Evolutionary conservation across 768 basidiomycete species (phyloP), one percentile per base, ranked within the genome.

Genomic region (Lentinula sp.): DNA sequence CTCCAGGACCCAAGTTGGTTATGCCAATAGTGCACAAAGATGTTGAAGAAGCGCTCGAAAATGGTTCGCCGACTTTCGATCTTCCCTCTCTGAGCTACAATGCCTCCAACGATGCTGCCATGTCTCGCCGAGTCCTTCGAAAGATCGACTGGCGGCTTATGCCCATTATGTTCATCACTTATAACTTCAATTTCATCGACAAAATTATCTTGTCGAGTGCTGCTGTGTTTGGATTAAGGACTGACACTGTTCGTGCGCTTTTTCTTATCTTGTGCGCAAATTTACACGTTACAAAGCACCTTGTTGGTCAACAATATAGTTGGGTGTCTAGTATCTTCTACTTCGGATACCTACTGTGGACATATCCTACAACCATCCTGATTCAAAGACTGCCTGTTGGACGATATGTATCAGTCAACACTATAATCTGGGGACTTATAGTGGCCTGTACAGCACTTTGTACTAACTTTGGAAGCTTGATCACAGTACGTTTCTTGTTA

Each of bases 121-220:
- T 52, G 1, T 5, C 28, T 52, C 32, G 50, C 3, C 50, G 50
- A 18, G 35, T 54, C 37, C 53, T 54, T 41, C n/a, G 53, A 54
- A 54, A 54, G 37, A 41, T 41, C 15, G 53, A 54, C 37, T 54
- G 53, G 53, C 36, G 37, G 20, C 53, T 54, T 20, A 36, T 54
- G 33, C 53, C 53, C 20, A 54, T 54, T 13, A 54, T 54, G 53
- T 54, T 54, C 37, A 54, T 54, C 37, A 54, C 53, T 6, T 54
- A 54, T 18, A 54, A 54, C 37, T 54, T 54, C 36, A 54, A 54
- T 20, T 54, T 54, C 20, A 54, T 54, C 37, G 53, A 54, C 37
- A 54, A 54, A 18, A 35, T 13, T 4, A 54, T 54, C 35, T 36
- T 54, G 32, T 54, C 53, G 3, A 54, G 35, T 39, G 53, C 53